Conservation (phyloP, 495 filamentous ascomycete species). For the Xylaria acuta region DNA sequence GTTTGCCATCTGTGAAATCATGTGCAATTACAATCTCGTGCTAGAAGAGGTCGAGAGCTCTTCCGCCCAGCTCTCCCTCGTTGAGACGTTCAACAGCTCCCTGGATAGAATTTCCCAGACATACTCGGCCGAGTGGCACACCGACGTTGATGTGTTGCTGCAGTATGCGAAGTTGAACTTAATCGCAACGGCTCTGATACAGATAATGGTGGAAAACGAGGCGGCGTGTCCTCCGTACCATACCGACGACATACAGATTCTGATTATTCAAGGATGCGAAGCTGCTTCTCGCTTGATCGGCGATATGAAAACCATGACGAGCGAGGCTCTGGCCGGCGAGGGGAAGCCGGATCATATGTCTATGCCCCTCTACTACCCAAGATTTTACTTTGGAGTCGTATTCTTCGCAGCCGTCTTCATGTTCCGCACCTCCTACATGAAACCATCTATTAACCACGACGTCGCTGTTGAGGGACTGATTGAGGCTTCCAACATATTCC, state of each 20-base stretch:
- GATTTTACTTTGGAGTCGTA: conserved; percentile 10
- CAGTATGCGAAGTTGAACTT: conserved; percentile 19
- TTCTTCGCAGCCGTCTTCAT: conserved; percentile 21
- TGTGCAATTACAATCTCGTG: conserved; percentile 8
- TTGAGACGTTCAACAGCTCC: conserved; percentile 12
- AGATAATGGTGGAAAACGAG: not conserved
- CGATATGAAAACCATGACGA: conserved; percentile 5
- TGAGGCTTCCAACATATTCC: conserved; percentile 7
- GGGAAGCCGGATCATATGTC: not conserved
- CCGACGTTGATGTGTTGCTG: conserved; percentile 5
- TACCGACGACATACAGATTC: not conserved
- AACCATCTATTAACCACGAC: not conserved
- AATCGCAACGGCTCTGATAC: conserved; percentile 10
- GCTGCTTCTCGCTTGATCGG: conserved; percentile 2
- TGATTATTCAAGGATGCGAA: conserved; percentile 10
- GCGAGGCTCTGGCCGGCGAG: not conserved
- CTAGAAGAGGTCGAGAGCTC: conserved; percentile 16
- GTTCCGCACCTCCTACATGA: conserved; percentile 5
- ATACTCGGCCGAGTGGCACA: conserved; percentile 10
- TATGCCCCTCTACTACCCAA: conserved; percentile 5
- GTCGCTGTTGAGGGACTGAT: not conserved
- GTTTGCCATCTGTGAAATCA: conserved; percentile 5
- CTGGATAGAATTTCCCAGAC: conserved; percentile 7
- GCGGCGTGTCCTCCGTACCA: not conserved
- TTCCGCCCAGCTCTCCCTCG: conserved; percentile 14